These are phyloP conservation scores for Garcia nutans DNA, from an alignment of 345 rosid genomes.

Conservation along the genomic window DNA sequence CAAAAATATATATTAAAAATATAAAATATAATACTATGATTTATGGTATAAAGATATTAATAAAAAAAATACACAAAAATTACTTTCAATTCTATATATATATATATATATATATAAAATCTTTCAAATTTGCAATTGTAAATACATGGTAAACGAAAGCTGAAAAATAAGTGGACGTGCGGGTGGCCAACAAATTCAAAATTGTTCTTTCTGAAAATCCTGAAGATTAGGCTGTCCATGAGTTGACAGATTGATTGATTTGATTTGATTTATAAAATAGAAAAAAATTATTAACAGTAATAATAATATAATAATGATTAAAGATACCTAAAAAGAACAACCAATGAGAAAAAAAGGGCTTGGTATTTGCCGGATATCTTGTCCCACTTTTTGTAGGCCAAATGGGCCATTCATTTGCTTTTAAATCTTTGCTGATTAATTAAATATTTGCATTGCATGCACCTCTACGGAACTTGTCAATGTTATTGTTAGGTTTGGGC, in stretches of 20 bases:
- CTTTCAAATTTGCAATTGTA: no score
- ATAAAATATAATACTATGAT: no score
- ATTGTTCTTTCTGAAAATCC: neutral
- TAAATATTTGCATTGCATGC: no score
- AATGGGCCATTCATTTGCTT: slow-evolving; percentile 20
- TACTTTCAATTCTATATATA: no score
- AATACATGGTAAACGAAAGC: neutral
- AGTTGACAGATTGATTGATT: neutral
- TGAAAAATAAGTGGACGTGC: slow-evolving; percentile 9
- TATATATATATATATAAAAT: no score
- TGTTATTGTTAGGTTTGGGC: slow-evolving; percentile 28
- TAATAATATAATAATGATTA: neutral
- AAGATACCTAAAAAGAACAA: neutral
- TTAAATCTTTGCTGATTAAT: no score
- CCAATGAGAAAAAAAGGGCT: slow-evolving; percentile 7
- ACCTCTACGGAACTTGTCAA: neutral
- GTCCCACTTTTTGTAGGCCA: slow-evolving; percentile 32
- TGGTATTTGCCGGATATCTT: slow-evolving; percentile 30
- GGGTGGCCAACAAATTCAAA: slow-evolving; percentile 16
- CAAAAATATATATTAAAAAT: no score
- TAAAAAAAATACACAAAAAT: no score
- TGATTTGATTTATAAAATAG: no score
- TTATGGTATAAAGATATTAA: no score
- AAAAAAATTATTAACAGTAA: no score
- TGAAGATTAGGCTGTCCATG: neutral